phyloP scores from a whole-genome alignment of 1,139 yeast species.

The Martiniozyma asiatica region DNA sequence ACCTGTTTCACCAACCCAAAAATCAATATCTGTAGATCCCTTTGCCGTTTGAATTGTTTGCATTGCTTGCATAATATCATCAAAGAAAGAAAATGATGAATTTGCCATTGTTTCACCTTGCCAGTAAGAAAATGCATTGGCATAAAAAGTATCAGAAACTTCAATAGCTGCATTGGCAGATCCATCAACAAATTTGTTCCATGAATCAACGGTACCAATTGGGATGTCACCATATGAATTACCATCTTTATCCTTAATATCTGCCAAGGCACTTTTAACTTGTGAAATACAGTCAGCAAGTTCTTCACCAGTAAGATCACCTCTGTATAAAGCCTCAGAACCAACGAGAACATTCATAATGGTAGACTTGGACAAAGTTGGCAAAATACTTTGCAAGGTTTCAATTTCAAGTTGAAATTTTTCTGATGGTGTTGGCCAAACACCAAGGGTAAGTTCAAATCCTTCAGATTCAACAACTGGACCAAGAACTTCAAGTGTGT shows the following conservation, averaged over 20 bases:
- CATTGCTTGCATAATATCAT: constrained; percentile 92
- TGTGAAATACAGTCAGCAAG: constrained; percentile 54
- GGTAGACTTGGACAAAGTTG: constrained; percentile 53
- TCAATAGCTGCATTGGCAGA: constrained; percentile 54
- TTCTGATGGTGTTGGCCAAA: constrained; percentile 80
- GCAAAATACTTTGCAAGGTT: constrained; percentile 60
- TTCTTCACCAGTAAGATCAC: constrained; percentile 57
- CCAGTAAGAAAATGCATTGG: constrained; percentile 97
- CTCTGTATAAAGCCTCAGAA: constrained; percentile 85
- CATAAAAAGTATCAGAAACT: constrained; percentile 75
- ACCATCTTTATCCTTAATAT: constrained; percentile 70
- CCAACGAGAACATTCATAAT: constrained; percentile 74
- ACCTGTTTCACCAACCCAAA: constrained; percentile 98
- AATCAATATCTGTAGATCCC: constrained; percentile 71
- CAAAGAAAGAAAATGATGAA: constrained; percentile 82
- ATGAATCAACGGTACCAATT: constrained; percentile 91
- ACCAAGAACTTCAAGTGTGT: constrained; percentile 68
- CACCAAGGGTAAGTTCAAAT: constrained; percentile 61
- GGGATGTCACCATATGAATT: constrained; percentile 56
- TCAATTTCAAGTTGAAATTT: constrained; percentile 60
- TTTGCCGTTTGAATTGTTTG: constrained; percentile 74
- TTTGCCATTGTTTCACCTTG: constrained; percentile 82
- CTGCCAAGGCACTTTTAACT: constrained; percentile 42
- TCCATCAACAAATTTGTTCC: constrained; percentile 85
- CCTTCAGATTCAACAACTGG: constrained; percentile 77